Evolutionary conservation across 306 rosid genomes (phyloP), one percentile per base, ranked within the genome.

Genomic region (Mucuna pruriens): DNA sequence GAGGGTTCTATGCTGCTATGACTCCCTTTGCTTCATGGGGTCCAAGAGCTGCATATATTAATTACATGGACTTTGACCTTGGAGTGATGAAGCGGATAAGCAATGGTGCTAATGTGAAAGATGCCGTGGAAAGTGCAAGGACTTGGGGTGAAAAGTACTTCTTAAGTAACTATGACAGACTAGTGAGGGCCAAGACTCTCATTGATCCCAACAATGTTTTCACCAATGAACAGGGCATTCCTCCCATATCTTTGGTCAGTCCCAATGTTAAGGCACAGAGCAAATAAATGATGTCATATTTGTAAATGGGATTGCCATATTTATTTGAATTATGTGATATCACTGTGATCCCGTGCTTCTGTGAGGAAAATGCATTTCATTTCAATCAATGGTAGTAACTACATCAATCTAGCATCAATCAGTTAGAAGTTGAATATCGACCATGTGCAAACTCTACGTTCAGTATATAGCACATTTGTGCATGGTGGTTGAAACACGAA

Each of bases 11-110:
- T 84, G 38, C 20, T 63, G 83, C 87, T 34, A 93, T 91, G 97
- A 72, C 90, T 12, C 75, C 78, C 3, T 90, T 77, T 80, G 98
- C 91, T 51, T 93, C 98, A 33, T 61, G 76, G 65, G 86, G 88
- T 85, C 97, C 98, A 15, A 93, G 98, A 75, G 93, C 94, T 71
- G 94, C 98, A 73, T 93, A 89, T 44, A 57, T 87, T 10, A 93
- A 93, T 84, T 93, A 91, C 75, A 71, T 91, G 71, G 97, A 93
- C 76, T 90, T 93, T 65, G 97, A 93, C 42, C 88, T 93, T 34
- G 96, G 96, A 61, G 87, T 85, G 31, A 89, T 71, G 88, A 29
- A 72, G 49, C 1, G 22, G 75, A 79, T 83, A 19, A 68, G 73
- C 5, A 11, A 61, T 62, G 64, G 49, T 12, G 80, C 51, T 55